A percentile compares a stretch with the other conserved stretches of the same genome.
phyloP scores from a whole-genome alignment of 495 filamentous ascomycete genomes.

The Apiosordaria backusii region DNA sequence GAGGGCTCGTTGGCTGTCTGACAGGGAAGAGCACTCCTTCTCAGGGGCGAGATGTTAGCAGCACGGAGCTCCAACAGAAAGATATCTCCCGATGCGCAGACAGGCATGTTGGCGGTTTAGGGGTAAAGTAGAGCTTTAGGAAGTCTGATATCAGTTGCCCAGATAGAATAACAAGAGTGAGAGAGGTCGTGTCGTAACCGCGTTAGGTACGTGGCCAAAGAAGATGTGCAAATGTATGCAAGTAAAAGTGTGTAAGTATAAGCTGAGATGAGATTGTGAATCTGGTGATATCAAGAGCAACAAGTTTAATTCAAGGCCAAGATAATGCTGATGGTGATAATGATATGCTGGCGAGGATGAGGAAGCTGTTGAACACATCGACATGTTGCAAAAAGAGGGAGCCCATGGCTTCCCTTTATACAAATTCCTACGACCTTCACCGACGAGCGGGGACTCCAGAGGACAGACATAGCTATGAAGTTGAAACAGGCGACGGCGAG shows the following conservation, averaged over 20 bases:
- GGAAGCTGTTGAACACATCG: background rate
- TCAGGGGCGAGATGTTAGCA: background rate
- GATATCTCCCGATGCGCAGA: conserved; percentile 1
- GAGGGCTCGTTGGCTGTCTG: background rate
- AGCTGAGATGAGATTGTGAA: background rate
- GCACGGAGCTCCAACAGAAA: background rate
- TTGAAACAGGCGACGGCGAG: background rate
- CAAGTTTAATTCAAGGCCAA: too few relatives aligned
- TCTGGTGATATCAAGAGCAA: background rate
- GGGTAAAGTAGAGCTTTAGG: background rate
- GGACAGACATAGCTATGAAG: background rate
- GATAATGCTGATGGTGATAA: background rate
- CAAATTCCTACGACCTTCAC: background rate
- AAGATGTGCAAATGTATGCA: background rate
- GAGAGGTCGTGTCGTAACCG: background rate
- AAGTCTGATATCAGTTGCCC: background rate
- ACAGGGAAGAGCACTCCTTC: background rate
- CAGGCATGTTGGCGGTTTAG: background rate
- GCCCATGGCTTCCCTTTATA: background rate
- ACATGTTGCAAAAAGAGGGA: background rate
- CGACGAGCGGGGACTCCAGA: background rate
- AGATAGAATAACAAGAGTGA: background rate
- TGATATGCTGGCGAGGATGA: background rate
- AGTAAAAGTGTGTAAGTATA: background rate
- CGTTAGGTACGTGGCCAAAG: background rate